Conservation (phyloP, 2,329 filamentous ascomycete species). For the Fusarium heterosporum region DNA sequence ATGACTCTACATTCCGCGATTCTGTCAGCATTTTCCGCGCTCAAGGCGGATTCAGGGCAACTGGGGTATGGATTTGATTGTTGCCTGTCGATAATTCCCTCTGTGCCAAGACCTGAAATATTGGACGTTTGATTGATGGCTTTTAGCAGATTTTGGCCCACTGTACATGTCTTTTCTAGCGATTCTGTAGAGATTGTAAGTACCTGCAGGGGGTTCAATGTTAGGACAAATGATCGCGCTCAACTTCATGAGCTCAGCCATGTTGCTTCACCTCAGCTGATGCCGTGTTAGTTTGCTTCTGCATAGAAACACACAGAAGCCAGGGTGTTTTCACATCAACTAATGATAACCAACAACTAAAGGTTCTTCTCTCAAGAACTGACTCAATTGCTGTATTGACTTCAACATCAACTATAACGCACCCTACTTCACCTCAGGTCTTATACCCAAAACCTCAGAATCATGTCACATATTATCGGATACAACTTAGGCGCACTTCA, state of each 20-base stretch:
- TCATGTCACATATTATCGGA: conserved; percentile 36
- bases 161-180: background rate
- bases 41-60: conserved; percentile 12
- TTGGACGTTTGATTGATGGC: background rate
- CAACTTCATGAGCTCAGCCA: background rate
- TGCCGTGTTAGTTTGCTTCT: background rate
- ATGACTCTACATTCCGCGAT: conserved; percentile 26
- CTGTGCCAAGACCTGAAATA: background rate
- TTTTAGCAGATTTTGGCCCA: background rate
- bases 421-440: background rate
- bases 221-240: background rate
- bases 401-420: background rate
- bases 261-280: conserved; percentile 16
- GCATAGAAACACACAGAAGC: background rate
- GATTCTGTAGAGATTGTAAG: background rate
- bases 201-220: conserved; percentile 13
- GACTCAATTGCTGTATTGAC: background rate
- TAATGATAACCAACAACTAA: background rate
- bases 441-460: background rate
- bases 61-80: background rate
- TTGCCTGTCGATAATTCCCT: conserved; percentile 24
- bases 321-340: background rate
- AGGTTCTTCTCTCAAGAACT: background rate
- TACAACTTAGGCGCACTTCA: conserved; percentile 28
- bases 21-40: conserved; percentile 16